phyloP scores from a whole-genome alignment of 352 stramenopile genomes.

The Phytophthora idaei region DNA sequence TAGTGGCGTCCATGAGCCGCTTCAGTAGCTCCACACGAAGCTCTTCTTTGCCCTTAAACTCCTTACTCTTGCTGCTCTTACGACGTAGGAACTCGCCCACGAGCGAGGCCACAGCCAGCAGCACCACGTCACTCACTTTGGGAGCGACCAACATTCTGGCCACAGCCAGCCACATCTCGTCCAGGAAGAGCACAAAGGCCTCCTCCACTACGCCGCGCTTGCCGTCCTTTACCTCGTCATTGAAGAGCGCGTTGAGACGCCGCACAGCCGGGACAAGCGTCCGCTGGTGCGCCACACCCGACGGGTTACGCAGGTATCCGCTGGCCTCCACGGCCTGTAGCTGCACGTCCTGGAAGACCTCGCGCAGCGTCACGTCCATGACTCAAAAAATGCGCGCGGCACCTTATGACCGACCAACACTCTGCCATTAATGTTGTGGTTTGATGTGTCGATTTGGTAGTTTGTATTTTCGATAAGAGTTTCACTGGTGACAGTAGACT shows the following conservation, averaged over 20 bases:
- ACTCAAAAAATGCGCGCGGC: background rate
- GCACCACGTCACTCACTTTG: constrained; percentile 49
- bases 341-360: constrained; percentile 75
- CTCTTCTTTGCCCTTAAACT: constrained; percentile 38
- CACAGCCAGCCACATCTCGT: constrained; percentile 65
- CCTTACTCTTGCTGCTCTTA: constrained; percentile 30
- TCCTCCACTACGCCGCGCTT: constrained; percentile 52
- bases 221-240: constrained; percentile 50
- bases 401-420: background rate
- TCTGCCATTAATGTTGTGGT: background rate
- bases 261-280: constrained; percentile 57
- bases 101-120: constrained; percentile 59
- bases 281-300: constrained; percentile 36
- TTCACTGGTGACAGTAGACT: background rate
- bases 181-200: constrained; percentile 61
- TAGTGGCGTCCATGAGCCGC: constrained; percentile 53
- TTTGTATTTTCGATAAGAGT: background rate
- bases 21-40: constrained; percentile 55
- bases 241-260: constrained; percentile 54
- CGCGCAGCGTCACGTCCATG: constrained; percentile 46
- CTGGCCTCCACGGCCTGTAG: constrained; percentile 61
- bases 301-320: constrained; percentile 41
- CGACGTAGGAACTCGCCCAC: constrained; percentile 53
- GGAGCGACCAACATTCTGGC: constrained; percentile 53
- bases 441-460: background rate